Conservation (phyloP, 208 protist genomes). For the Leishmania lainsoni region DNA sequence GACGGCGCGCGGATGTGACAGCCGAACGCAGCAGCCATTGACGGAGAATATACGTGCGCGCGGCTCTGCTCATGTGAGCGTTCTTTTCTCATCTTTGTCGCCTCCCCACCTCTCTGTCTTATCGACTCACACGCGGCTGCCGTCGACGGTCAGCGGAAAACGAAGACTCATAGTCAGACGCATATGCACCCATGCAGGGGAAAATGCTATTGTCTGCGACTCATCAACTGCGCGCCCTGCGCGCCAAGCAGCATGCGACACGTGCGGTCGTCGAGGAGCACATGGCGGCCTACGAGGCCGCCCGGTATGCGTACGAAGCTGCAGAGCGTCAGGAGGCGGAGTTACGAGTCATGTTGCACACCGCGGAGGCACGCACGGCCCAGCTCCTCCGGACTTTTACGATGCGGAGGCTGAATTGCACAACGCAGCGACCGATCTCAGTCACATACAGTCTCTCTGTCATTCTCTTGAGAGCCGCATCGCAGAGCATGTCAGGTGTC, state of each 20-base stretch:
- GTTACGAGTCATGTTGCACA: constrained; percentile 32
- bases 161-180: neutral
- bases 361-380: constrained; percentile 13
- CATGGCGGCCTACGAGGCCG: constrained; percentile 15
- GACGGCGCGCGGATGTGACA: too few species aligned
- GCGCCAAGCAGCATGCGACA: constrained; percentile 20
- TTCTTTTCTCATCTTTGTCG: neutral
- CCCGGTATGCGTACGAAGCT: constrained; percentile 11
- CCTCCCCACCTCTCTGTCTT: neutral
- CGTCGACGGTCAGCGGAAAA: neutral
- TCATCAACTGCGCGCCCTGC: constrained; percentile 39
- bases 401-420: constrained; percentile 15
- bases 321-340: constrained; percentile 35
- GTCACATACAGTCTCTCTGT: constrained; percentile 13
- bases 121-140: neutral
- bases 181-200: neutral
- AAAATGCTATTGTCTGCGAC: constrained; percentile 35
- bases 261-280: constrained; percentile 14
- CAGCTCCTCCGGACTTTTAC: neutral
- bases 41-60: neutral
- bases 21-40: too few species aligned
- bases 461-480: constrained; percentile 24
- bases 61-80: neutral
- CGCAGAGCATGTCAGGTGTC: constrained; percentile 18
- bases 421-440: constrained; percentile 12